Conservation (phyloP, 2,329 filamentous ascomycete species). For the Monascus ruber region DNA sequence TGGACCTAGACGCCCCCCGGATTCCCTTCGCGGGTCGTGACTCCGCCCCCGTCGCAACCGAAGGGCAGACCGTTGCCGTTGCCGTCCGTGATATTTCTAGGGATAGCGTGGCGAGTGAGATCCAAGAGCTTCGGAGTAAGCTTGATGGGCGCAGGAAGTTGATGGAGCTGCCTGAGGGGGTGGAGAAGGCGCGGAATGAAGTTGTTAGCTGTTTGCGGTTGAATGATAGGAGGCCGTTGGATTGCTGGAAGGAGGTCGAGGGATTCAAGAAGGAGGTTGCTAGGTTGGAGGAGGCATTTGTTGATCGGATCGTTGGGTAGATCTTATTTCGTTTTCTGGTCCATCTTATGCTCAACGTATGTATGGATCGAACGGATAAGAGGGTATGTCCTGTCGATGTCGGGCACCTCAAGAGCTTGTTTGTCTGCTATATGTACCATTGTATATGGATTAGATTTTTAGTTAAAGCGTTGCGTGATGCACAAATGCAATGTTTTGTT, state of each 20-base stretch:
- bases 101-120: conserved; percentile 45
- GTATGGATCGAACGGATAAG: no score
- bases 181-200: conserved; percentile 63
- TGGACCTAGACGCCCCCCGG: conserved; percentile 31
- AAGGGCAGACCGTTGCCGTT: conserved; percentile 8
- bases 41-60: conserved; percentile 13
- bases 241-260: conserved; percentile 92
- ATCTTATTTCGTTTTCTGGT: background rate
- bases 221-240: conserved; percentile 76
- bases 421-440: background rate
- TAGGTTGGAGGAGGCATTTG: conserved; percentile 74
- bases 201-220: conserved; percentile 71
- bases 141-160: conserved; percentile 51
- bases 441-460: conserved; percentile 9
- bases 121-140: conserved; percentile 45
- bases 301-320: conserved; percentile 57
- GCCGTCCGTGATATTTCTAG: conserved; percentile 38
- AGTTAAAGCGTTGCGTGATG: no score
- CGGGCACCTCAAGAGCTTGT: no score
- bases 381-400: no score
- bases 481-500: no score
- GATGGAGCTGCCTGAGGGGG: conserved; percentile 54
- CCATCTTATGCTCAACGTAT: no score
- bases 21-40: conserved; percentile 33
- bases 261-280: conserved; percentile 81